A percentile compares a stretch with the other conserved stretches of the same genome.
phyloP scores from a whole-genome alignment of 169 alveolate species.

The Eimeria brunetti region DNA sequence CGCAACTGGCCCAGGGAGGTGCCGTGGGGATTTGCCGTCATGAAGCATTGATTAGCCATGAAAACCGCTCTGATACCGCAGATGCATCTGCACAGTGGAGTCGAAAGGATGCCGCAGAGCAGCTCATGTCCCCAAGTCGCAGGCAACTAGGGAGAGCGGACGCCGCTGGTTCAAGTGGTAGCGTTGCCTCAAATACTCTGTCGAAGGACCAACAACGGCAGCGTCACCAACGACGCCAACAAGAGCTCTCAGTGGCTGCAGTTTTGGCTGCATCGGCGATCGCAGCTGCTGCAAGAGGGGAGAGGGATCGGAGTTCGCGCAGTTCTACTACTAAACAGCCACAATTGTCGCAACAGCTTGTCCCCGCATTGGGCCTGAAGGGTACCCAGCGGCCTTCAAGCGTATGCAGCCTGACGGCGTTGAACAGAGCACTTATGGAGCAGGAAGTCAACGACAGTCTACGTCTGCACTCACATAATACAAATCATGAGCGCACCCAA shows the following conservation, averaged over 20 bases:
- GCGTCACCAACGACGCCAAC: conserved; percentile 65
- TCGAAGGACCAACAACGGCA: conserved; percentile 31
- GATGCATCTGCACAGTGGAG: not conserved
- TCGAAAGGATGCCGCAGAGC: not conserved
- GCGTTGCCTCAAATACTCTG: conserved; percentile 2
- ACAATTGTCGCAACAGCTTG: conserved; percentile 8
- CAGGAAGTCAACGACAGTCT: not conserved
- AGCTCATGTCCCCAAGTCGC: not conserved
- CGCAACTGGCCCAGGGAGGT: not conserved
- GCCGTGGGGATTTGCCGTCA: not conserved
- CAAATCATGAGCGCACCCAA: not conserved
- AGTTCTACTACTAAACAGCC: conserved; percentile 26
- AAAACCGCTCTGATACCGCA: not conserved
- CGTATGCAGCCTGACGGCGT: conserved; percentile 4
- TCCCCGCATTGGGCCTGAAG: not conserved
- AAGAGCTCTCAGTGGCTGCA: conserved; percentile 61
- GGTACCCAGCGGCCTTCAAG: conserved; percentile 62
- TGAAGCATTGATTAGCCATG: not conserved
- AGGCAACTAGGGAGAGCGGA: not conserved
- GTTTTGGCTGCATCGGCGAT: conserved; percentile 67
- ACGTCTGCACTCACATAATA: not conserved
- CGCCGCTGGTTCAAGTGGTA: not conserved
- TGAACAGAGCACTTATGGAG: not conserved
- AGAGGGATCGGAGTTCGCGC: conserved; percentile 63
- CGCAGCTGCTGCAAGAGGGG: conserved; percentile 66